Evolutionary conservation across 148 eudicot genomes (phyloP), one percentile per base, ranked within the genome.

Genomic region (Polygonum aviculare): DNA sequence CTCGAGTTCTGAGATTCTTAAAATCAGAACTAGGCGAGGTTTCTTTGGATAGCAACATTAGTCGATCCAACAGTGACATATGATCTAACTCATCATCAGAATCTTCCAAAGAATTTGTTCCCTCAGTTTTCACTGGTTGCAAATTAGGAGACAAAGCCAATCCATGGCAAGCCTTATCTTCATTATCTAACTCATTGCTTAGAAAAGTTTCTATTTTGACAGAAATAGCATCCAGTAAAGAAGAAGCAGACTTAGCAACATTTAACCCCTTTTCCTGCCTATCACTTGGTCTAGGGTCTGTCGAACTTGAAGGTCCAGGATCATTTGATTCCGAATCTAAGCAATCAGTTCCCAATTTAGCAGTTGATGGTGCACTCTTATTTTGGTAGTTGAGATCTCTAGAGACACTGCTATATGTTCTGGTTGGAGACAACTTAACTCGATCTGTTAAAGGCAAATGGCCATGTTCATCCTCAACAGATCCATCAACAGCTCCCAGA

Each of bases 11-110:
- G 69, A 74, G 72, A 31, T 70, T 80, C 55, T 70, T 76, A 57
- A 78, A 74, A 40, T 74, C 69, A 35, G 78, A 70, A 57, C 52
- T 72, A 41, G 80, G 73, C 62, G 65, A 60, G 54, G 75, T 70
- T 77, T 83, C 86, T 12, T 87, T 75, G 54, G 87, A 78, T 67
- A 89, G 62, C 88, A 89, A 78, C 78, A 82, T 84, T 80, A 91
- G 78, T 50, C 99, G 87, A 50, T 88, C 88, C n/a, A 79, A 44
- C n/a, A 96, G 85, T 76, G 89, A 76, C 85, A 96, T 79, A 81
- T 96, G 91, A 77, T 96, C 98, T 33, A 93, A 55, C 55, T 87
- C 84, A 82, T 93, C 98, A 38, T 50, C 86, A 74, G 65, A 47
- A 74, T 57, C 75, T 62, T 80, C 85, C 41, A 62, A 79, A 76